Conservation (phyloP, 345 rosid genomes). For the Heritiera littoralis region DNA sequence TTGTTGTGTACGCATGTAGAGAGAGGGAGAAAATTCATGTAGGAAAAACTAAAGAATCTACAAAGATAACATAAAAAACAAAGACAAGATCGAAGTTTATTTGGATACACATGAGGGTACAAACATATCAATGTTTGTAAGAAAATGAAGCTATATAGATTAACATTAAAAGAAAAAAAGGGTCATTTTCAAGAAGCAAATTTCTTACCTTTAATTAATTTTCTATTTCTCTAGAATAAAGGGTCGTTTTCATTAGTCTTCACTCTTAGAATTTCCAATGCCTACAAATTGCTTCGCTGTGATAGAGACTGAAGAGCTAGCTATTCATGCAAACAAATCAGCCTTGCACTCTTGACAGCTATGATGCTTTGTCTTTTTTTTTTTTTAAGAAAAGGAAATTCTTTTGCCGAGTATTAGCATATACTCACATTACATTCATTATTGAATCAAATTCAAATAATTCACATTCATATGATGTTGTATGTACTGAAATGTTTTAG, state of each 20-base stretch:
- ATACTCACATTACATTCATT: too few relatives aligned
- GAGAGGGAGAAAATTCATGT: background rate
- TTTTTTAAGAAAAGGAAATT: background rate
- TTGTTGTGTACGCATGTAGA: constrained; percentile 4
- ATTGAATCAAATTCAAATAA: background rate
- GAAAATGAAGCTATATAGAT: too few relatives aligned
- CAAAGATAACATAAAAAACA: background rate
- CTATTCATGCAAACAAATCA: constrained; percentile 7
- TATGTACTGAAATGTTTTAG: background rate
- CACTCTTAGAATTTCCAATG: background rate
- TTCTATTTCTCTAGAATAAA: background rate
- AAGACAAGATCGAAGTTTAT: constrained; percentile 15
- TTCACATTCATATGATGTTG: background rate
- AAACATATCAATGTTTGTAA: too few relatives aligned
- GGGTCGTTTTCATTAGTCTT: background rate
- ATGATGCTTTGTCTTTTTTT: constrained; percentile 10
- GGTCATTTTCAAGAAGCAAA: constrained; percentile 3
- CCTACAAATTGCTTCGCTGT: constrained; percentile 20
- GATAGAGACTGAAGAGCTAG: background rate
- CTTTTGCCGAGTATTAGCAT: background rate
- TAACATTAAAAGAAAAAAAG: background rate
- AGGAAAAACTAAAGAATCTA: constrained; percentile 10
- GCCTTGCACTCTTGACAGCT: constrained; percentile 19
- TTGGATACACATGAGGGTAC: background rate
- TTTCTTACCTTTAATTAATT: background rate